phyloP scores from a whole-genome alignment of 2,329 filamentous ascomycete species.

The Grosmannia clavigera region DNA sequence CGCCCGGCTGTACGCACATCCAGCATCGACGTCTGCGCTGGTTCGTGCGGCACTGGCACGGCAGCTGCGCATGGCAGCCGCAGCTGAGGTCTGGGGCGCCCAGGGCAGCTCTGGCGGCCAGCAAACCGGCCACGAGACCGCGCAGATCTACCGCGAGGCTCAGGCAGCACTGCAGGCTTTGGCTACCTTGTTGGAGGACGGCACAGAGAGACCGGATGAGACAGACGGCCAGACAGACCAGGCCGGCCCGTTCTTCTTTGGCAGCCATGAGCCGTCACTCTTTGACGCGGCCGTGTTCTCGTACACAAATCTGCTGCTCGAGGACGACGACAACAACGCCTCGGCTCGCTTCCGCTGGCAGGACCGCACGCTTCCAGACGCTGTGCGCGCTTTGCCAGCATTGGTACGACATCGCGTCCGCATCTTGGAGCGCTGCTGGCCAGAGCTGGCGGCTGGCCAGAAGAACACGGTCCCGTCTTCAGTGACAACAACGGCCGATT shows the following conservation, averaged over 20 bases:
- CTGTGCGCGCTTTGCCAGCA: constrained; percentile 44
- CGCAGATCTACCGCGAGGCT: constrained; percentile 30
- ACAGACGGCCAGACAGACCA: constrained; percentile 10
- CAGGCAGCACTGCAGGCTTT: constrained; percentile 34
- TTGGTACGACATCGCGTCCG: constrained; percentile 51
- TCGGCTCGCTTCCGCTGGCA: constrained; percentile 44
- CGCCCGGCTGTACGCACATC: constrained; percentile 55
- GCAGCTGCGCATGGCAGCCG: constrained; percentile 61
- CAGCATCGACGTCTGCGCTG: constrained; percentile 44
- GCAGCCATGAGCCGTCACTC: constrained; percentile 54
- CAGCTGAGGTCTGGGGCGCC: constrained; percentile 37
- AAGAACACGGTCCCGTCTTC: not conserved
- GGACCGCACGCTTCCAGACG: constrained; percentile 44
- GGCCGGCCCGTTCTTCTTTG: constrained; percentile 31
- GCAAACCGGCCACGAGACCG: constrained; percentile 21
- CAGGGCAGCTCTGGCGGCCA: constrained; percentile 17
- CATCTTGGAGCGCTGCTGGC: constrained; percentile 20
- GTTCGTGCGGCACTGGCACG: constrained; percentile 51
- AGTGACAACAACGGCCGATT: not conserved
- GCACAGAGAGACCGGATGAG: not conserved
- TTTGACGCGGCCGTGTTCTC: constrained; percentile 87
- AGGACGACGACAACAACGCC: constrained; percentile 20
- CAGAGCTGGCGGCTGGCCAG: not conserved
- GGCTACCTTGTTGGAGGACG: constrained; percentile 23
- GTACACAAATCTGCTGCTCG: constrained; percentile 72